Percentiles rank a stretch among this genome's conserved stretches.
These are phyloP conservation scores for Endoconidiophora laricicola DNA, from an alignment of 2,329 filamentous ascomycete species.

Conservation along the genomic window DNA sequence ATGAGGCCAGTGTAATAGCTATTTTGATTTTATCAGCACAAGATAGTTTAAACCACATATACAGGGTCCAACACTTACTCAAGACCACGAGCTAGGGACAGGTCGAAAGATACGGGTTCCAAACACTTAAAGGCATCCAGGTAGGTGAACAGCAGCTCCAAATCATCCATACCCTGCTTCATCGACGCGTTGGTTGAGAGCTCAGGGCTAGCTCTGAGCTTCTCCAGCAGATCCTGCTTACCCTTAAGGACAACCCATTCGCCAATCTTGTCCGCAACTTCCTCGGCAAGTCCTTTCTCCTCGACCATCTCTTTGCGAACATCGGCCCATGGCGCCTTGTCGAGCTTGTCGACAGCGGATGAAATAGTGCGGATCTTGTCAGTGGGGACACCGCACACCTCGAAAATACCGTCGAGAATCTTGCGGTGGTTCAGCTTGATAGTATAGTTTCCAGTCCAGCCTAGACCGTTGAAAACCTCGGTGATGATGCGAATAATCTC, in stretches of 20 bases:
- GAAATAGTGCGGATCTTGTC: constrained; percentile 82
- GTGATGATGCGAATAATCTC: constrained; percentile 74
- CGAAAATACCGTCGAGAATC: constrained; percentile 82
- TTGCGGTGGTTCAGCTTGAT: constrained; percentile 91
- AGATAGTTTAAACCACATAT: neutral
- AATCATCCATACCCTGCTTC: constrained; percentile 64
- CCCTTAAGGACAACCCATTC: constrained; percentile 69
- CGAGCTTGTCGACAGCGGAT: constrained; percentile 87
- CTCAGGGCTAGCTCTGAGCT: constrained; percentile 48
- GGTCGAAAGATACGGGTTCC: constrained; percentile 68
- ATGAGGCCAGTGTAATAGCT: constrained; percentile 86
- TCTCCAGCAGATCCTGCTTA: constrained; percentile 54
- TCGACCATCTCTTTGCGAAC: constrained; percentile 87
- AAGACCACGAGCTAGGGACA: constrained; percentile 77
- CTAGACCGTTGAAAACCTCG: constrained; percentile 15
- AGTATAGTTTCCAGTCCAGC: constrained; percentile 43
- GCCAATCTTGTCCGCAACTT: constrained; percentile 74
- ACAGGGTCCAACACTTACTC: constrained; percentile 38
- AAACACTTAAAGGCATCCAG: constrained; percentile 60
- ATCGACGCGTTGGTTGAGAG: constrained; percentile 57
- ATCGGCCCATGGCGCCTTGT: constrained; percentile 61
- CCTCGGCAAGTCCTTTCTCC: constrained; percentile 64
- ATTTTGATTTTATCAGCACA: constrained; percentile 20
- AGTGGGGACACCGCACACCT: constrained; percentile 72
- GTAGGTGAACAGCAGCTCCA: constrained; percentile 67